Percentiles rank a stretch among this genome's conserved stretches.
phyloP scores from a whole-genome alignment of 352 stramenopile species.

The Globisporangium iwayamae region DNA sequence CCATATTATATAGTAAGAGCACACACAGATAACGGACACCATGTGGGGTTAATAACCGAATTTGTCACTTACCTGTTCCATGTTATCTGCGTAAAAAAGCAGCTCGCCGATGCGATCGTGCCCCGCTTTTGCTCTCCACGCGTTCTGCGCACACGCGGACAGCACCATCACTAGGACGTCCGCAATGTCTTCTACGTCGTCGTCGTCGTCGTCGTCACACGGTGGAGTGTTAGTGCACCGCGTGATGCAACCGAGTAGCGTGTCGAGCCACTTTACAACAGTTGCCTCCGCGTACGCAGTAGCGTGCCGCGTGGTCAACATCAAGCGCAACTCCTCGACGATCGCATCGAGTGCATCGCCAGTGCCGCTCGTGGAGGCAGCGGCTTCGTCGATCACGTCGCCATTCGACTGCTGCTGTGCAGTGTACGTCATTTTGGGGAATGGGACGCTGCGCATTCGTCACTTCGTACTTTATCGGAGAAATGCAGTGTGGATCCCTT shows the following conservation, averaged over 20 bases:
- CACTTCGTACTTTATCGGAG: slow-evolving; percentile 9
- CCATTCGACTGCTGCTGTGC: not conserved
- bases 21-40: not conserved
- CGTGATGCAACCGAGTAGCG: not conserved
- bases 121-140: not conserved
- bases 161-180: slow-evolving; percentile 12
- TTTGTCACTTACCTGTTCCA: slow-evolving; percentile 1
- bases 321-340: not conserved
- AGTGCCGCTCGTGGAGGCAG: not conserved
- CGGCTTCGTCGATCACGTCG: not conserved
- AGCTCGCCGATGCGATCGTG: not conserved
- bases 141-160: not conserved
- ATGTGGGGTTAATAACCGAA: not conserved
- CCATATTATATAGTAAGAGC: no score
- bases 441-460: not conserved
- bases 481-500: not conserved
- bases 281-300: not conserved
- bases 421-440: slow-evolving; percentile 2
- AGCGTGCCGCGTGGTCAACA: not conserved
- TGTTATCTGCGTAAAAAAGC: not conserved
- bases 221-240: not conserved
- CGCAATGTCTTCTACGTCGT: slow-evolving; percentile 6
- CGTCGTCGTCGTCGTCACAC: not conserved
- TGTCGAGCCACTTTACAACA: not conserved
- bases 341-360: slow-evolving; percentile 1